Evolutionary conservation across 139 green algal genomes (phyloP), one percentile per base, ranked within the genome.

Genomic region (Chlamydomonas incerta): DNA sequence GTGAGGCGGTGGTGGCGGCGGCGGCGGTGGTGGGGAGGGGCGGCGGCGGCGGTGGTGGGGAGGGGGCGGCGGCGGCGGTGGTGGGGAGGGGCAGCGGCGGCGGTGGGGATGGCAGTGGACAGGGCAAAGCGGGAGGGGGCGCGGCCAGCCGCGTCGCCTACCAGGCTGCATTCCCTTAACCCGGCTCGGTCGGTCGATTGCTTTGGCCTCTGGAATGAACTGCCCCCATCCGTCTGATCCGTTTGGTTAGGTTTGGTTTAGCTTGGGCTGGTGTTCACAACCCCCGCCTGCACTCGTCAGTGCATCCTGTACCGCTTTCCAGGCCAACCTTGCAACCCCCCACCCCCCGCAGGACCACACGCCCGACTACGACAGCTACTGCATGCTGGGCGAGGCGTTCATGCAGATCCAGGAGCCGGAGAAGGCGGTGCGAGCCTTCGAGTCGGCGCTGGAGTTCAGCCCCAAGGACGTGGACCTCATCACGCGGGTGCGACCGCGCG

Each of bases 351-450:
- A 93, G 90, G 90, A 90, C 52, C 80, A 89, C 57, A 87, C 71
- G 3, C 81, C 66, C 24, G 90, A 94, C 85, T 93, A 90, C 72
- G 90, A 96, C 81, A 88, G 87, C 3, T 93, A 93, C 80, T 92
- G 92, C 84, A 91, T 96, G 90, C 88, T 97, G 46, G 95, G 91
- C 18, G 94, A 96, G 68, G 95, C 95, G 1, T 93, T 95, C 74
- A 90, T 97, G 88, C 87, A 91, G 67, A 95, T 97, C 35, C 93
- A 93, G 62, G 94, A 97, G 89, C 93, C 93, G 34, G 93, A 95
- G 72, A 92, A 90, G 74, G 95, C 94, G 20, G 87, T 95, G 67
- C 37, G 71, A 13, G 91, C 93, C 2, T 95, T 95, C 72, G 91
- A 96, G 86, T 55, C 31, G 5, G 94, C 94, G 18, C 83, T 96